phyloP scores from a whole-genome alignment of 1,284 basidiomycete species.

The Ganoderma sp. region DNA sequence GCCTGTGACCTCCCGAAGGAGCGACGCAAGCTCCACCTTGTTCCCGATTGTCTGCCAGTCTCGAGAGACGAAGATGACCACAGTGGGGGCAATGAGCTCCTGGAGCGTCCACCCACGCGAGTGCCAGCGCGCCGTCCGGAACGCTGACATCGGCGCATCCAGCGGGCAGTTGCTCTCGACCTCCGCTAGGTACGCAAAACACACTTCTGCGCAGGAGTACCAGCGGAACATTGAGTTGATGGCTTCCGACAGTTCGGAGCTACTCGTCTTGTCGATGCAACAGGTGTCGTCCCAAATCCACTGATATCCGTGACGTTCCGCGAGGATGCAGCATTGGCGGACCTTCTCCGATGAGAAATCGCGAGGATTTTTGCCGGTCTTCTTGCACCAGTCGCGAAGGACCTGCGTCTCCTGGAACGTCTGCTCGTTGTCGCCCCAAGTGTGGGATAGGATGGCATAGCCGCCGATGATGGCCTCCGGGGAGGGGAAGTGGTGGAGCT shows the following conservation, averaged over 20 bases:
- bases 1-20: not conserved
- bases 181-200: slow-evolving; percentile 22
- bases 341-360: too few species aligned
- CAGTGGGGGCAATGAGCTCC: slow-evolving; percentile 22
- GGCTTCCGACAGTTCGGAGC: slow-evolving; percentile 22
- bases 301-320: not conserved
- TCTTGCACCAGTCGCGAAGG: too few species aligned
- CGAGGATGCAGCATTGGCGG: slow-evolving; percentile 6
- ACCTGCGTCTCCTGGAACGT: slow-evolving; percentile 12
- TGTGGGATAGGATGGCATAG: slow-evolving; percentile 17
- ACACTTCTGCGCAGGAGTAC: slow-evolving; percentile 16
- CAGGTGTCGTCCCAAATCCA: slow-evolving; percentile 25
- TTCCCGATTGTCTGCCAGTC: slow-evolving; percentile 19
- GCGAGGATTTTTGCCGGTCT: too few species aligned
- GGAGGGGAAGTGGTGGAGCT: not conserved
- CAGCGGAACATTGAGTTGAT: slow-evolving; percentile 26
- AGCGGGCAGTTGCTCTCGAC: slow-evolving; percentile 1
- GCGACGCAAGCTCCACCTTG: slow-evolving; percentile 2
- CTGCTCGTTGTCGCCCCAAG: slow-evolving; percentile 10
- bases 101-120: slow-evolving; percentile 26
- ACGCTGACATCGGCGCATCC: not conserved
- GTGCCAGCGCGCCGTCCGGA: slow-evolving; percentile 22
- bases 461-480: not conserved
- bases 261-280: slow-evolving; percentile 25
- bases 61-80: slow-evolving; percentile 20